Evolutionary conservation across 768 basidiomycete species (phyloP).

Genomic region (Boletales sp.): DNA sequence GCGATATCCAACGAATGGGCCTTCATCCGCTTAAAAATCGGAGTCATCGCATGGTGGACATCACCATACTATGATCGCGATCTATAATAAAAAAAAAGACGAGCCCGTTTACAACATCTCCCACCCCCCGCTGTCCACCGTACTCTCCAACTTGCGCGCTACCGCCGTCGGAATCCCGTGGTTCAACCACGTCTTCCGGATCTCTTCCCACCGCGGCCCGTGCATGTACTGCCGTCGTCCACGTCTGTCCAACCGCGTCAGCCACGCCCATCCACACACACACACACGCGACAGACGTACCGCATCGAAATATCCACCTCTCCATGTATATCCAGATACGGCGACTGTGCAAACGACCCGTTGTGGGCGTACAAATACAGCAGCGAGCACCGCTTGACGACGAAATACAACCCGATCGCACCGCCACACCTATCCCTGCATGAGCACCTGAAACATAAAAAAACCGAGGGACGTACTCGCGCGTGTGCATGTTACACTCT

Average conservation of each 20-base stretch:
- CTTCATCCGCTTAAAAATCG: too few relatives aligned
- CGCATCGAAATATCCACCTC: constrained; percentile 92
- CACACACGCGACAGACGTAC: constrained; percentile 38
- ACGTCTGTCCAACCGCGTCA: constrained; percentile 47
- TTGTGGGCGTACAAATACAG: constrained; percentile 85
- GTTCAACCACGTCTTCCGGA: constrained; percentile 85
- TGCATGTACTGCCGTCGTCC: constrained; percentile 89
- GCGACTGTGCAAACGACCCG: constrained; percentile 85
- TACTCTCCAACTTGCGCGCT: constrained; percentile 84
- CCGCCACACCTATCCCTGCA: constrained; percentile 72
- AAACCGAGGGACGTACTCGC: constrained; percentile 63
- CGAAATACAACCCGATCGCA: constrained; percentile 82
- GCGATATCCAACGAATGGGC: too few relatives aligned
- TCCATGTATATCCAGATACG: constrained; percentile 92
- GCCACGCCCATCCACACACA: not conserved
- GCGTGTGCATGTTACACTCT: constrained; percentile 93
- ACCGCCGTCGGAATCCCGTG: constrained; percentile 89
- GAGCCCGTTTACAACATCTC: constrained; percentile 55
- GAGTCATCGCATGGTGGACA: too few relatives aligned
- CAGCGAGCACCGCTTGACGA: constrained; percentile 88
- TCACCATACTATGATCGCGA: too few relatives aligned
- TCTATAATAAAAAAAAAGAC: too few relatives aligned
- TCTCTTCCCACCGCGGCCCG: constrained; percentile 82
- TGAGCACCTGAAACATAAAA: not conserved
- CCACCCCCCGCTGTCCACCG: constrained; percentile 92